Evolutionary conservation across 257 asterid species (phyloP), one percentile per base, ranked within the genome.

Genomic region (Fraxinus pennsylvanica): DNA sequence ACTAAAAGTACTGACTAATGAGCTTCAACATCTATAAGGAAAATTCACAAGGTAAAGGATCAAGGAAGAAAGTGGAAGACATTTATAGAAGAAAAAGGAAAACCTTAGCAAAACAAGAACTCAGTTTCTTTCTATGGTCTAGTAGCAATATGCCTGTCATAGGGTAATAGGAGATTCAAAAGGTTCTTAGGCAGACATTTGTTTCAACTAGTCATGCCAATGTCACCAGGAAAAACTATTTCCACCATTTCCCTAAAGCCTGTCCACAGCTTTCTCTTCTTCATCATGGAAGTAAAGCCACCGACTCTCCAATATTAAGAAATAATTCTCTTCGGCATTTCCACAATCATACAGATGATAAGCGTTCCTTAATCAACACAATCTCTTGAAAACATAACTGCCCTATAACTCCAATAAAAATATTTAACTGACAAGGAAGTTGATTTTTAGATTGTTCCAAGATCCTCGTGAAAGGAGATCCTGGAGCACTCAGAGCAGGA

Each of bases 71-170:
- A 65, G 32, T 3, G 45, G 33, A 72, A 39, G 74, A 52, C 0
- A 15, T 29, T 33, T 41, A 35, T 39, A 22, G 66, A 45, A 43
- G 29, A 65, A 38, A 32, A 50, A 15, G 71, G 54, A 54, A 54
- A 54, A 38, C 52, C 71, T 9, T 32, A 30, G 72, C 63, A 38
- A 25, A 57, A 21, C 30, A 10, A 47, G 38, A 76, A 68, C 63
- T 36, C 41, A 27, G 15, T 76, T 73, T 73, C 54, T 72, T 73
- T 70, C 4, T 35, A 61, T 1, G 41, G 77, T 38, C 66, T 25
- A 52, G 39, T 35, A 43, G 52, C 57, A 76, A 41, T n/a, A 30
- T 41, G 72, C 57, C 17, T 27, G 52, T 39, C 43, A 14, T 47
- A 47, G 19, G 19, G 54, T 45, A 14, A 45, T 13, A 45, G 57